Evolutionary conservation across 805 yeast genomes (phyloP).

Genomic region (Debaryomyces castellii): DNA sequence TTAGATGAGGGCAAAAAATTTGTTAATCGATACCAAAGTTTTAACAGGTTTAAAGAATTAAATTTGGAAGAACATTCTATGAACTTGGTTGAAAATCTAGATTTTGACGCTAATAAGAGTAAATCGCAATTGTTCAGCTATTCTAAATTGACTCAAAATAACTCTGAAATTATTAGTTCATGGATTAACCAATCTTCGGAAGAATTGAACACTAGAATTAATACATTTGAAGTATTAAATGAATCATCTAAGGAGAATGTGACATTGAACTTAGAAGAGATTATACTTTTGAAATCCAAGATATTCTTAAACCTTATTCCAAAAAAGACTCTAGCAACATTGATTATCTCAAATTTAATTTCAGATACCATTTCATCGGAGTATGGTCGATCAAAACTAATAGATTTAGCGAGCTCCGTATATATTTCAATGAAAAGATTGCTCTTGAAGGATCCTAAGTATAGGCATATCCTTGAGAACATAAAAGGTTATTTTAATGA

Average conservation of each 20-base stretch:
- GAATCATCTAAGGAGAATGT: conserved; percentile 2
- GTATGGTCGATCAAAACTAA: conserved; percentile 15
- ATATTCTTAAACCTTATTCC: conserved; percentile 16
- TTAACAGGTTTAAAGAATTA: conserved; percentile 25
- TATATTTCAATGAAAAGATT: conserved; percentile 10
- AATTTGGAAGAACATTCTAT: conserved; percentile 24
- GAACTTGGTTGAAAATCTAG: conserved; percentile 13
- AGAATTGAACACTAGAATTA: not conserved
- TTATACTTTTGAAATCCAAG: conserved; percentile 8
- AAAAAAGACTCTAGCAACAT: conserved; percentile 12
- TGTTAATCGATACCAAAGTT: conserved; percentile 21
- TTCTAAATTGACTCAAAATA: conserved; percentile 5
- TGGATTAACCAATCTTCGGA: conserved; percentile 12
- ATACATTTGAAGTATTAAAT: not conserved
- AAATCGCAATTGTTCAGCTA: conserved; percentile 1
- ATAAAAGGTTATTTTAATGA: conserved; percentile 12
- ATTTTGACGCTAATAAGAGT: not conserved
- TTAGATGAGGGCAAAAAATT: conserved; percentile 13
- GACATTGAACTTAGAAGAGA: conserved; percentile 7
- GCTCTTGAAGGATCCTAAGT: conserved; percentile 9
- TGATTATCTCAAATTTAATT: conserved; percentile 18
- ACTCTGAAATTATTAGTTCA: conserved; percentile 10
- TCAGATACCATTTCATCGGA: conserved; percentile 17
- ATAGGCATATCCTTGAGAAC: conserved; percentile 6
- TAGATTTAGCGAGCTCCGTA: conserved; percentile 14